Conservation (phyloP, 192 early-diverging fungal species). For the Coemansia sp. region DNA sequence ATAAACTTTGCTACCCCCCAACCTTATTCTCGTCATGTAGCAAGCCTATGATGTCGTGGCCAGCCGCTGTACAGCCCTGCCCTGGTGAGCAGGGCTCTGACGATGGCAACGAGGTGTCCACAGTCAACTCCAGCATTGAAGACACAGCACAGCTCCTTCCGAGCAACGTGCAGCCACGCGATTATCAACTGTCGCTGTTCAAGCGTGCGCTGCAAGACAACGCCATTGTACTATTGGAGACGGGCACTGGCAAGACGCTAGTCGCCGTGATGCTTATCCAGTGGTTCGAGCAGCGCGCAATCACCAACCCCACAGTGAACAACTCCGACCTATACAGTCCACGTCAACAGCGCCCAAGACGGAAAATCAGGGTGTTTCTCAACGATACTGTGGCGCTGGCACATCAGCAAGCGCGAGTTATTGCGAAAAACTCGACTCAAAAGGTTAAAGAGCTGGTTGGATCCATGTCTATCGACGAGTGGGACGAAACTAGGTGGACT, state of each 20-base stretch:
- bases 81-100: background rate
- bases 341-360: background rate
- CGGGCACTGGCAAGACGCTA: conserved; percentile 93
- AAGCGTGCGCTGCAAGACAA: conserved; percentile 69
- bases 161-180: conserved; percentile 58
- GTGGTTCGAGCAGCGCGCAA: conserved; percentile 59
- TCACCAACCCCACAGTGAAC: background rate
- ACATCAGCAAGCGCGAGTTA: conserved; percentile 81
- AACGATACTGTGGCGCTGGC: conserved; percentile 90
- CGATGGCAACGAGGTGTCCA: background rate
- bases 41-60: background rate
- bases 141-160: background rate
- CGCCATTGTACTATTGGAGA: conserved; percentile 89
- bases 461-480: conserved; percentile 66
- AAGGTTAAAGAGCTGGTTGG: conserved; percentile 70
- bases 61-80: background rate
- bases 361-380: conserved; percentile 67
- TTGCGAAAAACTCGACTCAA: conserved; percentile 66
- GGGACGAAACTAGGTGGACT: conserved; percentile 64
- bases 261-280: conserved; percentile 86
- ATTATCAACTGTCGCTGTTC: conserved; percentile 83
- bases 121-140: background rate
- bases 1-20: background rate
- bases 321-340: no score
- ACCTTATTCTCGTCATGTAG: background rate